Percentiles rank a stretch among this genome's conserved stretches.
phyloP scores from a whole-genome alignment of 148 eudicot species.

The Camellia sinensis region DNA sequence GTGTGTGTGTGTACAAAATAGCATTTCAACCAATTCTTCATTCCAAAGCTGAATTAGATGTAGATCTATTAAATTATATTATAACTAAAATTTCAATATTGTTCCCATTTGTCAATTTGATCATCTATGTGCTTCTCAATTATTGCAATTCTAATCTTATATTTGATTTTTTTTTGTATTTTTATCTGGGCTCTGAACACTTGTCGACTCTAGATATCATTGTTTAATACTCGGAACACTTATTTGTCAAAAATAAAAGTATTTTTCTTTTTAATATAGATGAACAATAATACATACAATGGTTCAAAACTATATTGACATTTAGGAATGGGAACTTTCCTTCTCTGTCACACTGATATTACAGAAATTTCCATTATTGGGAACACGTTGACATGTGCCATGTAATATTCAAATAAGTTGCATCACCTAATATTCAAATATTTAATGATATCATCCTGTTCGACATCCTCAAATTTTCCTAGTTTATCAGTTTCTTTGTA shows the following conservation, averaged over 20 bases:
- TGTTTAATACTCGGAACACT: not conserved
- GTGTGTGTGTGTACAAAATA: not conserved
- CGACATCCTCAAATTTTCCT: not conserved
- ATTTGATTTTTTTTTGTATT: not conserved
- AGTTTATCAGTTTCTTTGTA: not conserved
- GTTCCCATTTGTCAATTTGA: not conserved
- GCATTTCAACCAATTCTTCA: not conserved
- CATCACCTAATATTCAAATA: not conserved
- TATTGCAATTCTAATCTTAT: slow-evolving; percentile 2
- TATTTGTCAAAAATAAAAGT: not conserved
- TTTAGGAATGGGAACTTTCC: not conserved
- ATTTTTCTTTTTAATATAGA: not conserved
- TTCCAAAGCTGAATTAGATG: slow-evolving; percentile 1
- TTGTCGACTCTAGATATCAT: not conserved
- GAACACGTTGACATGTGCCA: not conserved
- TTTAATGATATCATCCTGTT: not conserved
- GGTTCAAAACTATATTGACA: not conserved
- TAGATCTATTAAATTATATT: not conserved
- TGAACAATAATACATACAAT: not conserved
- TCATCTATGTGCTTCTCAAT: not conserved
- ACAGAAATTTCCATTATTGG: not conserved
- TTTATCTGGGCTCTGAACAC: too few species aligned
- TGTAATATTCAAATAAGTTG: not conserved
- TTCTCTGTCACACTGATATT: not conserved
- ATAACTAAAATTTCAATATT: not conserved